Evolutionary conservation across 2,329 filamentous ascomycete species (phyloP).

Genomic region (Clarireedia sp.): DNA sequence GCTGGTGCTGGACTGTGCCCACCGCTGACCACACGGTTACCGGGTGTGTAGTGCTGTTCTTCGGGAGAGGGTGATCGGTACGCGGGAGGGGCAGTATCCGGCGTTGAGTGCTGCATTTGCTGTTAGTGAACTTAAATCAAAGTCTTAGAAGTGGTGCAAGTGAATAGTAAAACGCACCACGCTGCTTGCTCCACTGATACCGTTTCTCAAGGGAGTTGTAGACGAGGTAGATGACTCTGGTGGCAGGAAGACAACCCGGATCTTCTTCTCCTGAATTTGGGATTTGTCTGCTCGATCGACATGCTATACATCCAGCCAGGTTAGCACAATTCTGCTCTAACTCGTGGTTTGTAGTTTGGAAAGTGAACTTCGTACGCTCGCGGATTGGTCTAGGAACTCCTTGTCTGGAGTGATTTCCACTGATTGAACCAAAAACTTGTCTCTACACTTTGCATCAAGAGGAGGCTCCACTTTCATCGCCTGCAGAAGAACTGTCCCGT

Average conservation of each 20-base stretch:
- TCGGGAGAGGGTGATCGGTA: slow-evolving; percentile 49
- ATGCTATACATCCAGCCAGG: slow-evolving; percentile 50
- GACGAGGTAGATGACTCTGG: slow-evolving; percentile 39
- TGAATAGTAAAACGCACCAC: slow-evolving; percentile 15
- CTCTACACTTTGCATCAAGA: slow-evolving; percentile 78
- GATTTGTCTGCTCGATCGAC: slow-evolving; percentile 67
- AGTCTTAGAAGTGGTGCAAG: neutral
- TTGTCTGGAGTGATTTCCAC: slow-evolving; percentile 76
- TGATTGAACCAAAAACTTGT: slow-evolving; percentile 97
- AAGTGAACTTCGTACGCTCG: slow-evolving; percentile 56
- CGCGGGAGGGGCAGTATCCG: slow-evolving; percentile 34
- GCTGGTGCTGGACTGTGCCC: slow-evolving; percentile 27
- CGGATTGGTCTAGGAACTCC: slow-evolving; percentile 71
- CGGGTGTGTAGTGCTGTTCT: slow-evolving; percentile 25
- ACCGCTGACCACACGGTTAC: slow-evolving; percentile 24
- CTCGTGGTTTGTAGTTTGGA: neutral
- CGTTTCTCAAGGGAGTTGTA: slow-evolving; percentile 25
- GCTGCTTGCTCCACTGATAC: slow-evolving; percentile 19
- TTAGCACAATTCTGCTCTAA: neutral
- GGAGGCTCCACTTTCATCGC: slow-evolving; percentile 96
- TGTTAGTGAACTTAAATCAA: neutral
- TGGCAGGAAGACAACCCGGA: slow-evolving; percentile 78
- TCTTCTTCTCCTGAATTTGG: slow-evolving; percentile 86
- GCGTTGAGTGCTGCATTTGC: slow-evolving; percentile 14
- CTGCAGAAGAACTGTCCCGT: slow-evolving; percentile 72